These are phyloP conservation scores for Scenedesmus sp. DNA, from an alignment of 163 green algal genomes.

Conservation along the genomic window DNA sequence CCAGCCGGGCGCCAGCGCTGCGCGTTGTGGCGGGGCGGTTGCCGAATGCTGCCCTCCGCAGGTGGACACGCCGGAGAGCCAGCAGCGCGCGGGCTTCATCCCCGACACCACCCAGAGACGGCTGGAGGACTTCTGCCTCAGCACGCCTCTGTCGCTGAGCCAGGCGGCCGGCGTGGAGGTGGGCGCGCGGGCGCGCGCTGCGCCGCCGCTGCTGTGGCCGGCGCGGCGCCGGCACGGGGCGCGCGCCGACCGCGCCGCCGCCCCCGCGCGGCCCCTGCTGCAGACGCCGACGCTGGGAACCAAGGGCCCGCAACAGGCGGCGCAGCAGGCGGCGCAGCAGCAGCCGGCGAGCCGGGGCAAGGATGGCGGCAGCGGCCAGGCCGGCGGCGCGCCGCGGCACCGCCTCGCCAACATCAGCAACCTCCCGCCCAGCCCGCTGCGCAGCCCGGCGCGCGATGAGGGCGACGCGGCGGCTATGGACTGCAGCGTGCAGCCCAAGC, in stretches of 20 bases:
- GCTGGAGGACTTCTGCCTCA: conserved; percentile 44
- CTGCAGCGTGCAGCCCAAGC: conserved; percentile 12
- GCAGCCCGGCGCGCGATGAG: not conserved
- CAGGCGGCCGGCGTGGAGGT: conserved; percentile 16
- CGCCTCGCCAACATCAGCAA: conserved; percentile 46
- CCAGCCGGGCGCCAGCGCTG: too few relatives aligned
- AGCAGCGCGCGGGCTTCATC: not conserved
- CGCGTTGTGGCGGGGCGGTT: too few relatives aligned
- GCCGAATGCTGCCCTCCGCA: not conserved
- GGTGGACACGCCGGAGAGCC: conserved; percentile 36
- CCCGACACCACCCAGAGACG: conserved; percentile 34
- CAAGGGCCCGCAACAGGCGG: not conserved
- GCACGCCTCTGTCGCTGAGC: conserved; percentile 20
- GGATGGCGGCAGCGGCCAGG: not conserved
- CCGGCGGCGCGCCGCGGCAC: not conserved
- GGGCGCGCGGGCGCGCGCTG: not conserved
- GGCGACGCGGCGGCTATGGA: not conserved
- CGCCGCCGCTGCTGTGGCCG: not conserved
- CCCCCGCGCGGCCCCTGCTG: not conserved
- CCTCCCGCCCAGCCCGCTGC: not conserved
- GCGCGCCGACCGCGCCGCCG: too few relatives aligned
- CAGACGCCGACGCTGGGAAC: conserved; percentile 39
- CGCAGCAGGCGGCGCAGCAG: conserved; percentile 4
- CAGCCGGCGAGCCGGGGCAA: too few relatives aligned
- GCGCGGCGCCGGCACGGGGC: too few relatives aligned